A percentile compares a stretch with the other conserved stretches of the same genome.
Conservation (phyloP, 225 moss, liverwort and hornwort species). For the Thuidium tamariscinum region DNA sequence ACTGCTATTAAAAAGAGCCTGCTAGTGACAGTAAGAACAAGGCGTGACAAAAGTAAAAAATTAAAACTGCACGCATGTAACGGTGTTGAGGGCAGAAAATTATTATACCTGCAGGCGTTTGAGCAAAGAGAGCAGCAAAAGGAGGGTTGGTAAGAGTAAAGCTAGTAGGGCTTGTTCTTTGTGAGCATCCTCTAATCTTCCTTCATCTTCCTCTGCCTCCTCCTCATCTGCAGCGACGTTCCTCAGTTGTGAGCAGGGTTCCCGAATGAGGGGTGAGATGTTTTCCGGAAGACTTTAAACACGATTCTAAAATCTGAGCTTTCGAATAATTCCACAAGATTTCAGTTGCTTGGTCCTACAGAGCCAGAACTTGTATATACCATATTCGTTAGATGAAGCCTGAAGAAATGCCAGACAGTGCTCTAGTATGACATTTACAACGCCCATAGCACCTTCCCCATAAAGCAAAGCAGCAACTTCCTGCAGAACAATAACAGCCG, state of each 20-base stretch:
- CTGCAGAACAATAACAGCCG: slow-evolving; percentile 25
- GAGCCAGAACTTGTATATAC: slow-evolving; percentile 14
- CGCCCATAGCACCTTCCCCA: slow-evolving; percentile 83
- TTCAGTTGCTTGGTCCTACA: not conserved
- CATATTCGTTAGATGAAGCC: slow-evolving; percentile 53
- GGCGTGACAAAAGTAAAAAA: not conserved
- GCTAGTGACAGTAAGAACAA: not conserved
- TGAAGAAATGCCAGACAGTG: slow-evolving; percentile 66
- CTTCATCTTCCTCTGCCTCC: slow-evolving; percentile 79
- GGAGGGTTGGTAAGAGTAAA: slow-evolving; percentile 58
- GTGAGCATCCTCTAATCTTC: slow-evolving; percentile 48
- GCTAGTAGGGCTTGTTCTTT: slow-evolving; percentile 63
- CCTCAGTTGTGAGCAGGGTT: not conserved
- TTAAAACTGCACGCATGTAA: not conserved
- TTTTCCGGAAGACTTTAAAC: not conserved
- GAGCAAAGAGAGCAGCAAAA: slow-evolving; percentile 66
- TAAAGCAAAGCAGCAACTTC: slow-evolving; percentile 73
- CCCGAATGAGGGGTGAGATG: not conserved
- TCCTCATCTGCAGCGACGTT: slow-evolving; percentile 46
- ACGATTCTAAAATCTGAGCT: not conserved
- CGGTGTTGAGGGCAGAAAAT: not conserved
- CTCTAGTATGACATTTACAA: slow-evolving; percentile 54
- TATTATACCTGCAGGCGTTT: slow-evolving; percentile 58
- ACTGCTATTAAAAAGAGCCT: not conserved
- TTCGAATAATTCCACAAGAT: not conserved